Evolutionary conservation across 768 basidiomycete genomes (phyloP).

Genomic region (Sporobolomyces phaffii): DNA sequence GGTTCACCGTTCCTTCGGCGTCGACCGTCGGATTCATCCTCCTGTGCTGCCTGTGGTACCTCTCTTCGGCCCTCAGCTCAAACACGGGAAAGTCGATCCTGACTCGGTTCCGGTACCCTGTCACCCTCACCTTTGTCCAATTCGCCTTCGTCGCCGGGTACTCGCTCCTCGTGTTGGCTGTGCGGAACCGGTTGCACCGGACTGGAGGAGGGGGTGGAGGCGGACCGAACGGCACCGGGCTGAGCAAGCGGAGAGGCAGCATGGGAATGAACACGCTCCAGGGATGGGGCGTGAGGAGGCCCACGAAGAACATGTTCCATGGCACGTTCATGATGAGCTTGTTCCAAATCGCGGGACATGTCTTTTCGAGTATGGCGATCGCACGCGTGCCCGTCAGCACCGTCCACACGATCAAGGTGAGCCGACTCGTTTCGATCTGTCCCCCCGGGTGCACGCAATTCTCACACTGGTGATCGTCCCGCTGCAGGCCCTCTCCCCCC

Average conservation of each 20-base stretch:
- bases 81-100: constrained; percentile 96
- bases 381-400: constrained; percentile 94
- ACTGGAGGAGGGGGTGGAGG: not conserved
- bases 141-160: constrained; percentile 88
- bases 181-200: not conserved
- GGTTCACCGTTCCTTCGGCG: constrained; percentile 8
- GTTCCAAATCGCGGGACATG: constrained; percentile 96
- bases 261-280: constrained; percentile 33
- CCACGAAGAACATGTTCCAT: constrained; percentile 64
- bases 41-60: constrained; percentile 87
- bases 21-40: constrained; percentile 57
- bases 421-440: constrained; percentile 37
- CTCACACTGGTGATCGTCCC: too few species aligned
- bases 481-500: constrained; percentile 95
- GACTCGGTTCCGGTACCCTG: constrained; percentile 83
- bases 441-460: constrained; percentile 5
- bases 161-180: constrained; percentile 69
- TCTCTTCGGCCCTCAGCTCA: constrained; percentile 82
- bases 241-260: too few species aligned
- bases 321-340: constrained; percentile 90
- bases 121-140: constrained; percentile 93
- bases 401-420: constrained; percentile 96
- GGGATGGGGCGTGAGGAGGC: constrained; percentile 51
- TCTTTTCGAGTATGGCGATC: constrained; percentile 96
- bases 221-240: not conserved